These are phyloP conservation scores for Diplodia mutila DNA, from an alignment of 2,329 filamentous ascomycete genomes.

Conservation along the genomic window DNA sequence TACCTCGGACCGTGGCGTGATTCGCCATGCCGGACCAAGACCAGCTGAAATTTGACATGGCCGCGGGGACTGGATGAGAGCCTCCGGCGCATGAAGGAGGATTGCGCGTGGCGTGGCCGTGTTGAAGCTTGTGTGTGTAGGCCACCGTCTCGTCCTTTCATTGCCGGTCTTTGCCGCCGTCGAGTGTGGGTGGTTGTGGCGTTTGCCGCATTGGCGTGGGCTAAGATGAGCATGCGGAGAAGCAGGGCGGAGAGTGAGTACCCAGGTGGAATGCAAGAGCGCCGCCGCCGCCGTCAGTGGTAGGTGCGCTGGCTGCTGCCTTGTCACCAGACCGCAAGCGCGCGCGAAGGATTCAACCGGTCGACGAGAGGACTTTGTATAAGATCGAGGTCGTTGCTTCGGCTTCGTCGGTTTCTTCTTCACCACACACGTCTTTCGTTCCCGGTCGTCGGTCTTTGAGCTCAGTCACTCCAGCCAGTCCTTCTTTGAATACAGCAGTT, in stretches of 20 bases:
- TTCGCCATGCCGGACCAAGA: neutral
- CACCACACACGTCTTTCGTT: constrained; percentile 19
- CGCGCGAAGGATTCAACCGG: constrained; percentile 14
- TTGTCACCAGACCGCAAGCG: neutral
- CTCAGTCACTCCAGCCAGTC: neutral
- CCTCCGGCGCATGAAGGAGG: constrained; percentile 10
- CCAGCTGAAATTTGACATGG: neutral
- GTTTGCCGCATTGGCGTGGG: neutral
- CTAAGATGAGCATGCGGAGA: neutral
- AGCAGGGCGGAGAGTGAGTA: neutral
- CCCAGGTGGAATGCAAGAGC: too few relatives aligned
- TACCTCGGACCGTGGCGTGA: neutral
- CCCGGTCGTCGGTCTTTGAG: constrained; percentile 6
- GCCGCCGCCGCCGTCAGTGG: too few relatives aligned
- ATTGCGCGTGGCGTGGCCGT: neutral
- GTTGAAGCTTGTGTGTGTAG: constrained; percentile 3
- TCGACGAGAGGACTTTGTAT: neutral
- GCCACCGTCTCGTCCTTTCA: neutral
- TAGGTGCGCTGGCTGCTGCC: constrained; percentile 7
- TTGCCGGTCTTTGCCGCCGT: neutral
- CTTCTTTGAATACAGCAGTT: constrained; percentile 1
- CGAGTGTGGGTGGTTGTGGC: neutral
- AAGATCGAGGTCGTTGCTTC: neutral
- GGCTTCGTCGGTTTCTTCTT: neutral
- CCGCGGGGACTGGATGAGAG: neutral